Percentiles rank a stretch among this genome's conserved stretches.
phyloP scores from a whole-genome alignment of 306 rosid species.

The Inga oerstediana region DNA sequence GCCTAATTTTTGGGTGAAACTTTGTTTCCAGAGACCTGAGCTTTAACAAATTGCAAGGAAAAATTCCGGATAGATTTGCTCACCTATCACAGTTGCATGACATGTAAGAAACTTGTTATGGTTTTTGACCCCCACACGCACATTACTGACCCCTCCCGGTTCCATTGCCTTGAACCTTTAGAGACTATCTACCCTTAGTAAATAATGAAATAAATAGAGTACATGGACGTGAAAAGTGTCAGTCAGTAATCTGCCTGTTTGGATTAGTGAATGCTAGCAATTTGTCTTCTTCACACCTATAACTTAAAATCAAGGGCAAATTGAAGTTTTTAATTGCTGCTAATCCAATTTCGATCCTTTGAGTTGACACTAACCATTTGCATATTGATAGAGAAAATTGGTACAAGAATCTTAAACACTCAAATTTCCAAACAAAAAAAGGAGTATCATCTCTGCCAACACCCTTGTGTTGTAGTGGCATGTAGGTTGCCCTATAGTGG shows the following conservation, averaged over 20 bases:
- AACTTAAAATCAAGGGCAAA: no score
- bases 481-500: no score
- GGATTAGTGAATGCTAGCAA: neutral
- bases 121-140: neutral
- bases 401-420: no score
- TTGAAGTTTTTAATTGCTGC: no score
- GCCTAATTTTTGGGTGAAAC: neutral
- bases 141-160: neutral
- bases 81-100: neutral
- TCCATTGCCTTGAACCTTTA: neutral
- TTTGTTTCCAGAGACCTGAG: slow-evolving; percentile 67
- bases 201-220: neutral
- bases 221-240: neutral
- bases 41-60: slow-evolving; percentile 58
- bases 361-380: neutral
- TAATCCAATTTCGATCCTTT: no score
- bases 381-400: neutral
- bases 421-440: no score
- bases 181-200: neutral
- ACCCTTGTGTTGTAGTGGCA: no score
- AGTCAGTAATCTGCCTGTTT: neutral
- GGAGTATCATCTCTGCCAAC: no score
- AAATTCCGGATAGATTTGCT: slow-evolving; percentile 28
- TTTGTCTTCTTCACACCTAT: neutral
- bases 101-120: slow-evolving; percentile 42